These are phyloP conservation scores for Gamarada debralockiae DNA, from an alignment of 495 filamentous ascomycete genomes.

Conservation along the genomic window DNA sequence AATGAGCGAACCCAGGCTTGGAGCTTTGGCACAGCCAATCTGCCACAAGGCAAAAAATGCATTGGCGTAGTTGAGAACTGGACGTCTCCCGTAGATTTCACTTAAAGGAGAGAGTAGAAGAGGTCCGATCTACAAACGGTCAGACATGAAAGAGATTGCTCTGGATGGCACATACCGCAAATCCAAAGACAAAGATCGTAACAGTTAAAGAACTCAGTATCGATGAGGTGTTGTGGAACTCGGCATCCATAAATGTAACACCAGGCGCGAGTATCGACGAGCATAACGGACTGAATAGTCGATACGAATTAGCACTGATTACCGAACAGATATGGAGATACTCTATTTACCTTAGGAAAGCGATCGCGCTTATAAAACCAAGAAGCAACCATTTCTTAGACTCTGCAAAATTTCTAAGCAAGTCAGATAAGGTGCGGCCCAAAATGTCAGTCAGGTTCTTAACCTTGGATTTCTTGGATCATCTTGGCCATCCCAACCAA, in stretches of 20 bases:
- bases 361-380: constrained; percentile 48
- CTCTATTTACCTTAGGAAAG: too few species aligned
- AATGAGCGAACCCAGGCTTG: constrained; percentile 51
- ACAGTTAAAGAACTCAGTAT: constrained; percentile 47
- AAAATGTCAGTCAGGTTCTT: too few species aligned
- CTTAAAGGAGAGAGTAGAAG: constrained; percentile 64
- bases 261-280: constrained; percentile 62
- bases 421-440: too few species aligned
- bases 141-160: constrained; percentile 28
- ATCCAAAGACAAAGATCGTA: constrained; percentile 55
- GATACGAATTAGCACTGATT: background rate
- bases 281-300: constrained; percentile 49
- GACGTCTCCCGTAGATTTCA: constrained; percentile 62
- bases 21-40: constrained; percentile 62
- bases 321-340: constrained; percentile 29
- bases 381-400: constrained; percentile 67
- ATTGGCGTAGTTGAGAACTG: constrained; percentile 56
- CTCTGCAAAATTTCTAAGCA: constrained; percentile 62
- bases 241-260: constrained; percentile 43
- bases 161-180: too few species aligned
- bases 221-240: constrained; percentile 40
- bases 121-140: constrained; percentile 39
- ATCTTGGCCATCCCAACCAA: constrained; percentile 56
- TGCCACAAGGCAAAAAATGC: constrained; percentile 63
- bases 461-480: too few species aligned